Evolutionary conservation across 495 filamentous ascomycete species (phyloP), one percentile per base, ranked within the genome.

Genomic region (Lindgomyces ingoldianus): DNA sequence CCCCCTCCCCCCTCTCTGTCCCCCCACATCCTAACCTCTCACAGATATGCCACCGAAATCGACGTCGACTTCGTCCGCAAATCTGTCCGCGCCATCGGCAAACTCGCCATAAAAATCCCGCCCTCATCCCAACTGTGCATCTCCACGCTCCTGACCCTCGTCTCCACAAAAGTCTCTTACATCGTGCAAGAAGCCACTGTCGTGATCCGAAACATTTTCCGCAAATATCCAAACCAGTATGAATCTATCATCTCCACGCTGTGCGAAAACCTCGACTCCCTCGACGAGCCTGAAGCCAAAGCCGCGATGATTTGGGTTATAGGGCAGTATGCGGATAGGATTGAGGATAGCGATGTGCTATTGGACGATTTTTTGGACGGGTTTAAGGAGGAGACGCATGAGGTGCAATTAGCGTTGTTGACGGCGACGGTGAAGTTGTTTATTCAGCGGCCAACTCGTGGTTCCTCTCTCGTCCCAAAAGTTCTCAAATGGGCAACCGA

Each of bases 301-400:
- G 91, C 93, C 3, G 94, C 94, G n/a, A 93, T 99, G 84, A 95
- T 99, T 64, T 99, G 94, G 94, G 91, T 99, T 57, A 98, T 99
- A 70, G 94, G 94, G 1, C 91, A 99, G 70, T 99, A 99, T 73
- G 95, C 94, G 8, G 90, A 91, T 71, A 87, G 94, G 18, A 99
- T 99, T 68, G 93, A 98, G 65, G 97, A 98, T 74, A 91, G 89
- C 21, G 94, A 98, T 66, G 90, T 87, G 0, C 82, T 99, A 0
- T 84, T 99, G 3, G 94, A 98, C 57, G 94, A 98, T 70, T 99
- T 98, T 74, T 76, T 99, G 24, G 89, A 91, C 63, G 89, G 91
- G 11, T 99, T 97, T 79, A 83, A 87, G 36, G 94, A 99, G 63
- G 94, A 99, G 77, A 88, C 91, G 0, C 84, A 96, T 36, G 94